Base-by-base conservation (phyloP, 2,329 filamentous ascomycete species). In the Sporothrix brunneoviolacea region DNA sequence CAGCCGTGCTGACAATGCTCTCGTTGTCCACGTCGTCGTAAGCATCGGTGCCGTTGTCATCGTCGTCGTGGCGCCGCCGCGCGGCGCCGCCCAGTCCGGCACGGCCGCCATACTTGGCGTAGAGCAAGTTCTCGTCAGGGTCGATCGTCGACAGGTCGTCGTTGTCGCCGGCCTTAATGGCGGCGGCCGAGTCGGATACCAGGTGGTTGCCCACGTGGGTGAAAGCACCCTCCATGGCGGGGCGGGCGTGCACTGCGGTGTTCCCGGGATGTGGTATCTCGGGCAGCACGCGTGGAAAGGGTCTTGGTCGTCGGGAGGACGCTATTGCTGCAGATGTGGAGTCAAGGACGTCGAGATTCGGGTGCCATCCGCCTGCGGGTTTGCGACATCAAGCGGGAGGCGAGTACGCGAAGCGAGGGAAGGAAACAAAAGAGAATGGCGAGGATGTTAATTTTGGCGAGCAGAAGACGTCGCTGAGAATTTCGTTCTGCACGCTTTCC, bases 151-250 rank as follows among this genome's bases (percentile, higher is more conserved):
- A 85, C 28, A 86, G 69, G 55, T 82, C 82, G 70, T 94, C 89
- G 62, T 87, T 82, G 62, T 82, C 85, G 61, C 81, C 85, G 57
- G 90, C 90, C 63, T 94, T 95, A 69, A 96, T 95, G 55, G 86
- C 88, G 54, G 86, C 83, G 49, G 84, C 86, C 47, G 86, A 89
- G 70, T 91, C 86, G 62, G 86, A 90, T 64, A 93, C 83, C 60
- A 91, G 74, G 70, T 91, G 86, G 71, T 93, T 95, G 62, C 86
- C 87, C 63, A 91, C 81, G 70, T 93, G 86, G 56, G 85, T 91
- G 66, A 94, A 95, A 59, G 88, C 86, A 66, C 85, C 86, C 74
- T 93, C 88, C 88, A 93, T 91, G 60, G 59, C 73, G 53, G 58
- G 57, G 39, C 40, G 41, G 32, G 30, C 18, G 28, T 48, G 18